Evolutionary conservation across 2,329 filamentous ascomycete genomes (phyloP).

Genomic region (Penicillium sp.): DNA sequence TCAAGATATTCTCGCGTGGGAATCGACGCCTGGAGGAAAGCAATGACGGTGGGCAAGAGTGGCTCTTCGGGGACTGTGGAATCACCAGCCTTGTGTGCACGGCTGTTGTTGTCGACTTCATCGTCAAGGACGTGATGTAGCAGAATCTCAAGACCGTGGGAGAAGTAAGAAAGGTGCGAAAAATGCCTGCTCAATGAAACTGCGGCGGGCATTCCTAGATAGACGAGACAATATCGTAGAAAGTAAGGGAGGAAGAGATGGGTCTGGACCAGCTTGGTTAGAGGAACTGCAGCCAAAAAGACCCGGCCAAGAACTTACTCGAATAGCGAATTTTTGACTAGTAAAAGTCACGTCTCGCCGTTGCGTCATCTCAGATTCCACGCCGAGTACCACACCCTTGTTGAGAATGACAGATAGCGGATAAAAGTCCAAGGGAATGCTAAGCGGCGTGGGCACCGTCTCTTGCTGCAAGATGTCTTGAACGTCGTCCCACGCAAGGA

Average conservation of each 20-base stretch:
- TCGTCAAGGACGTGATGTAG: constrained; percentile 91
- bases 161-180: constrained; percentile 80
- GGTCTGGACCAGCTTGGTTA: constrained; percentile 52
- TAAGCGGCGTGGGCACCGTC: constrained; percentile 68
- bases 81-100: constrained; percentile 23
- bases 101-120: constrained; percentile 65
- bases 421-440: constrained; percentile 88
- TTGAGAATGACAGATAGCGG: constrained; percentile 80
- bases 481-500: constrained; percentile 85
- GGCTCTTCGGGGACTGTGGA: constrained; percentile 24
- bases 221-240: constrained; percentile 69
- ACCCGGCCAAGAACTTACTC: constrained; percentile 52
- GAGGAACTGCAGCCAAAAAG: constrained; percentile 3
- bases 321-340: constrained; percentile 78
- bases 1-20: constrained; percentile 71
- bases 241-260: constrained; percentile 89
- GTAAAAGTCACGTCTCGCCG: constrained; percentile 86
- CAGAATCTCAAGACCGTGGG: constrained; percentile 85
- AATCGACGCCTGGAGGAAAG: constrained; percentile 63
- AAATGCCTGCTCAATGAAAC: constrained; percentile 79
- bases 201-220: constrained; percentile 72
- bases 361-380: constrained; percentile 91
- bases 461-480: constrained; percentile 72
- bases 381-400: constrained; percentile 82
- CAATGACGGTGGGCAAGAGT: constrained; percentile 50